Conservation (phyloP, 352 stramenopile genomes). For the Plasmopara viticola region DNA sequence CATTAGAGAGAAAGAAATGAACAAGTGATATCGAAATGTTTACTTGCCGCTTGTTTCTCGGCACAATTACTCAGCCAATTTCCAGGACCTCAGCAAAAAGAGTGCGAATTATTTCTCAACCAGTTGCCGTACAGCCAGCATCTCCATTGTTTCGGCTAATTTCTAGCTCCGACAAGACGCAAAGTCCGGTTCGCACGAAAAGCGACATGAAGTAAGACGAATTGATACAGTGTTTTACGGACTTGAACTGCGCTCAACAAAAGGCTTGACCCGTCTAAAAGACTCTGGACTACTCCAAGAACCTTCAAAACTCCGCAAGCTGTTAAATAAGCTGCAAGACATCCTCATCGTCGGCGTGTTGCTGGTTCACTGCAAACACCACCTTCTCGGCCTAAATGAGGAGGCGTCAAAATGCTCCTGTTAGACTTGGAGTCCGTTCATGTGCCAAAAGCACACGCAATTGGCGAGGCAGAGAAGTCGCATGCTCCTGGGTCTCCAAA, state of each 20-base stretch:
- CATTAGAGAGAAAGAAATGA: neutral
- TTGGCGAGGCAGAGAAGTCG: conserved; percentile 5
- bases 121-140: neutral
- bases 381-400: conserved; percentile 24
- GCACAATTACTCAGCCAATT: neutral
- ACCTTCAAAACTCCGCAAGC: conserved; percentile 57
- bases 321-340: conserved; percentile 37
- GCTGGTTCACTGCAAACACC: conserved; percentile 21
- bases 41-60: conserved; percentile 17
- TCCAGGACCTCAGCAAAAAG: conserved; percentile 1
- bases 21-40: neutral
- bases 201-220: conserved; percentile 3
- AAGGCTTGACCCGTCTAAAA: conserved; percentile 1
- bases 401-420: conserved; percentile 33
- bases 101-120: conserved; percentile 1
- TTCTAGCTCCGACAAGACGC: neutral
- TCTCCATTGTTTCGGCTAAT: neutral
- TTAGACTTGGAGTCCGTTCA: conserved; percentile 31
- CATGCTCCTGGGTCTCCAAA: conserved; percentile 5
- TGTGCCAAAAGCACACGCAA: conserved; percentile 47
- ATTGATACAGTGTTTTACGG: conserved; percentile 6
- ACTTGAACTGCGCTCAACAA: conserved; percentile 8
- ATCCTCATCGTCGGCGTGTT: conserved; percentile 28
- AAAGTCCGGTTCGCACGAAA: too few relatives aligned
- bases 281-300: conserved; percentile 30